phyloP scores from a whole-genome alignment of 2,329 filamentous ascomycete species.

The Bisporella sp. region DNA sequence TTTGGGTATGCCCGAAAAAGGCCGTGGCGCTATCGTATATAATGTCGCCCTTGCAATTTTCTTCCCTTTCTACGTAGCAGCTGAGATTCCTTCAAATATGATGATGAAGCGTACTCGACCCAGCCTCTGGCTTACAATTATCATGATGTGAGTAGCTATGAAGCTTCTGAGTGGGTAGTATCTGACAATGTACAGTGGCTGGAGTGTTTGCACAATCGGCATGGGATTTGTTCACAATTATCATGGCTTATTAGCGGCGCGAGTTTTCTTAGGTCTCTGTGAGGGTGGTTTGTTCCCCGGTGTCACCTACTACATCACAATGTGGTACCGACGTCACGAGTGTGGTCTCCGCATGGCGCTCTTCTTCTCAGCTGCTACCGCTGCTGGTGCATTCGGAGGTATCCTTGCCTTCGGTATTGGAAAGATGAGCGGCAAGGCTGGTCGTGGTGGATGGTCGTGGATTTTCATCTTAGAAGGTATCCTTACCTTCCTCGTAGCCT shows the following conservation, averaged over 20 bases:
- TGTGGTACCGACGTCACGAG: constrained; percentile 10
- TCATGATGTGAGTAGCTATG: constrained; percentile 20
- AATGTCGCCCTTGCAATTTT: neutral
- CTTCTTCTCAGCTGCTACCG: neutral
- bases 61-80: neutral
- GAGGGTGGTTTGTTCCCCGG: constrained; percentile 24
- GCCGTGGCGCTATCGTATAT: neutral
- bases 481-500: neutral
- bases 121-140: constrained; percentile 39
- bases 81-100: neutral
- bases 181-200: constrained; percentile 6
- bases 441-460: neutral
- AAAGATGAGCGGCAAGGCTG: neutral
- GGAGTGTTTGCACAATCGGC: constrained; percentile 37
- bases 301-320: constrained; percentile 6
- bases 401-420: neutral
- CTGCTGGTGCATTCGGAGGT: neutral
- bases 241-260: constrained; percentile 50
- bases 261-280: constrained; percentile 55
- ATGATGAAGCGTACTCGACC: constrained; percentile 43
- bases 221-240: constrained; percentile 57
- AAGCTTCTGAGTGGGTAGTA: constrained; percentile 5
- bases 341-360: neutral
- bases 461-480: neutral
- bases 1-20: neutral